These are phyloP conservation scores for Boletus sp. DNA, from an alignment of 768 basidiomycete species.

Conservation along the genomic window DNA sequence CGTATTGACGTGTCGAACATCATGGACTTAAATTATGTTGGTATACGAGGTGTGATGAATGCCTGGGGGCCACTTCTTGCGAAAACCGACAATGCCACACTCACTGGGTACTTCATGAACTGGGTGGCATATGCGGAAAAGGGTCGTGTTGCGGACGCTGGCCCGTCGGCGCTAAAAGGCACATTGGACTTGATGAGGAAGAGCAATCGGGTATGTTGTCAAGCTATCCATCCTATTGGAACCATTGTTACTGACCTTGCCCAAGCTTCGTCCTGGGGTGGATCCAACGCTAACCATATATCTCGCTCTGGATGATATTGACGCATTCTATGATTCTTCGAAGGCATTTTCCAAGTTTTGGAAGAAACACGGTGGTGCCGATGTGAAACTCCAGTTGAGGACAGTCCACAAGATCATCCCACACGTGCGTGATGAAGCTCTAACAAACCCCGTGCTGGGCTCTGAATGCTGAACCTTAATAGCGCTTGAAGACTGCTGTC, in stretches of 20 bases:
- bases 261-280: slow-evolving; percentile 7
- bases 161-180: not conserved
- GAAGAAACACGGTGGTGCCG: slow-evolving; percentile 24
- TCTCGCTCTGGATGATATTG: slow-evolving; percentile 10
- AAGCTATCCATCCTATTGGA: not conserved
- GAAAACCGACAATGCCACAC: slow-evolving; percentile 27
- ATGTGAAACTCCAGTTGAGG: slow-evolving; percentile 22
- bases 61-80: slow-evolving; percentile 39
- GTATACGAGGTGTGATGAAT: slow-evolving; percentile 31
- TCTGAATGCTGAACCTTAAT: not conserved
- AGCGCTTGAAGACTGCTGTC: slow-evolving; percentile 35
- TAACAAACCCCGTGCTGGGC: not conserved
- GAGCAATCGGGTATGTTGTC: slow-evolving; percentile 14
- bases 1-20: slow-evolving; percentile 50
- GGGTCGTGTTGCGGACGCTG: slow-evolving; percentile 7
- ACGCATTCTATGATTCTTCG: slow-evolving; percentile 37
- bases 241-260: not conserved
- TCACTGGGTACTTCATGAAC: slow-evolving; percentile 49
- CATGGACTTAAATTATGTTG: slow-evolving; percentile 41
- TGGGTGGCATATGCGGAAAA: slow-evolving; percentile 29
- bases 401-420: slow-evolving; percentile 36
- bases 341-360: slow-evolving; percentile 35
- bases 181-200: slow-evolving; percentile 12
- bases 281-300: not conserved
- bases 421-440: slow-evolving; percentile 31